phyloP scores from a whole-genome alignment of 2,329 filamentous ascomycete species.

The Colletotrichum zoysiae region DNA sequence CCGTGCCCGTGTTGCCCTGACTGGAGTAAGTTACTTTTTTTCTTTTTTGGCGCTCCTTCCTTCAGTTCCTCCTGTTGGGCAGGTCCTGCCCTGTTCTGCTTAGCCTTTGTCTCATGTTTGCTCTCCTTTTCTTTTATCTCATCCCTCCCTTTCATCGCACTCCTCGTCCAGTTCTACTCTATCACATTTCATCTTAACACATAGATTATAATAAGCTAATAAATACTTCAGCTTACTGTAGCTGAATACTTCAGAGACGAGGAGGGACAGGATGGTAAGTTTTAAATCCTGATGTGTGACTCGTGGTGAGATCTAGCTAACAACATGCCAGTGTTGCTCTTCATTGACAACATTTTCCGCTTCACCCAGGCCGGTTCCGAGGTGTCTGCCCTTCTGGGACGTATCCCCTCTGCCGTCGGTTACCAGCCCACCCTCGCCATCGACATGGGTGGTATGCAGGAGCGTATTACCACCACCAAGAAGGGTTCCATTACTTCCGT shows the following conservation, averaged over 20 bases:
- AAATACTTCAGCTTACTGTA: slow-evolving; percentile 63
- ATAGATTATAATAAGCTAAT: not conserved
- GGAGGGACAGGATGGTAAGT: slow-evolving; percentile 86
- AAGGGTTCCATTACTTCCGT: slow-evolving; percentile 99
- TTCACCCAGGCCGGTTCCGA: slow-evolving; percentile 99
- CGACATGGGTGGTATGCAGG: slow-evolving; percentile 99
- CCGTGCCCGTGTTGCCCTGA: slow-evolving; percentile 99
- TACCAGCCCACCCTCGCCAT: slow-evolving; percentile 99
- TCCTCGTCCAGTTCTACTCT: not conserved
- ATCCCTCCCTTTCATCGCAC: no score
- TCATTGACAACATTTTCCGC: slow-evolving; percentile 99
- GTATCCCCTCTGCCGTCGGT: slow-evolving; percentile 99
- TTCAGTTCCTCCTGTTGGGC: not conserved
- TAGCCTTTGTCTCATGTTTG: no score
- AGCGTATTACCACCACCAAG: slow-evolving; percentile 99
- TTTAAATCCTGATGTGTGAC: slow-evolving; percentile 14
- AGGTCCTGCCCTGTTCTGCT: no score
- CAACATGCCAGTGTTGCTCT: slow-evolving; percentile 81
- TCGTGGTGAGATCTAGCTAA: slow-evolving; percentile 45
- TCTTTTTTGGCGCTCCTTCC: not conserved
- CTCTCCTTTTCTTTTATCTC: not conserved
- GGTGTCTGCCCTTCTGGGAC: slow-evolving; percentile 98
- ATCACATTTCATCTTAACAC: not conserved
- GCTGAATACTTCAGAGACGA: slow-evolving; percentile 85
- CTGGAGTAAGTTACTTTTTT: slow-evolving; percentile 64